Percentiles rank a stretch among this genome's conserved stretches.
Conservation (phyloP, 2,329 filamentous ascomycete genomes). For the Periconia digitata region DNA sequence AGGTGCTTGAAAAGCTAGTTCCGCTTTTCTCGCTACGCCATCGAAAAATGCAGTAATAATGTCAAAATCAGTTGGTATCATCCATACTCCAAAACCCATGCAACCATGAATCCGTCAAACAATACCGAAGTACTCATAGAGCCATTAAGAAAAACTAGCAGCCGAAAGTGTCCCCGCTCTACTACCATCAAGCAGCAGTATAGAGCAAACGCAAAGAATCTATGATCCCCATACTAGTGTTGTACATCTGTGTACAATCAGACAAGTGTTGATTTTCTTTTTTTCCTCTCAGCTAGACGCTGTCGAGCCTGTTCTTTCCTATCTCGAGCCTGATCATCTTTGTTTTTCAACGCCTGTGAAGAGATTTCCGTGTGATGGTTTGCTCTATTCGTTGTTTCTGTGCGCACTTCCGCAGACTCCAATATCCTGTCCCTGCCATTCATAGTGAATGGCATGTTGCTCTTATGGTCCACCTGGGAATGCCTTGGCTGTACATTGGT, state of each 20-base stretch:
- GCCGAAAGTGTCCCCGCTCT: too few relatives aligned
- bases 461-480: conserved; percentile 1
- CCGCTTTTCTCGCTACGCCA: too few relatives aligned
- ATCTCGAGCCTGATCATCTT: conserved; percentile 27
- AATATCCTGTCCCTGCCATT: neutral
- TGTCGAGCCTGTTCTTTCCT: conserved; percentile 18
- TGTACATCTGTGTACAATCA: neutral
- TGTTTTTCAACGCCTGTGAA: conserved; percentile 20
- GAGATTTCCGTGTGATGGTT: conserved; percentile 28
- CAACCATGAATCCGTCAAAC: neutral
- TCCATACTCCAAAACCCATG: conserved; percentile 7
- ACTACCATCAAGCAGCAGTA: too few relatives aligned
- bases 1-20: neutral
- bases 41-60: conserved; percentile 3
- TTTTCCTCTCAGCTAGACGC: conserved; percentile 30
- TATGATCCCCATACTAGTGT: neutral
- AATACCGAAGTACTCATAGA: neutral
- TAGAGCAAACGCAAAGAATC: neutral
- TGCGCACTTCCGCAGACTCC: conserved; percentile 13
- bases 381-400: conserved; percentile 24
- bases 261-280: conserved; percentile 13
- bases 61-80: conserved; percentile 2
- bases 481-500: conserved; percentile 4
- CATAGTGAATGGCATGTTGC: neutral
- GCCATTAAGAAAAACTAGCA: neutral